Evolutionary conservation across 140 eudicot species (phyloP), one percentile per base, ranked within the genome.

Genomic region (Ambrosia hybrid): DNA sequence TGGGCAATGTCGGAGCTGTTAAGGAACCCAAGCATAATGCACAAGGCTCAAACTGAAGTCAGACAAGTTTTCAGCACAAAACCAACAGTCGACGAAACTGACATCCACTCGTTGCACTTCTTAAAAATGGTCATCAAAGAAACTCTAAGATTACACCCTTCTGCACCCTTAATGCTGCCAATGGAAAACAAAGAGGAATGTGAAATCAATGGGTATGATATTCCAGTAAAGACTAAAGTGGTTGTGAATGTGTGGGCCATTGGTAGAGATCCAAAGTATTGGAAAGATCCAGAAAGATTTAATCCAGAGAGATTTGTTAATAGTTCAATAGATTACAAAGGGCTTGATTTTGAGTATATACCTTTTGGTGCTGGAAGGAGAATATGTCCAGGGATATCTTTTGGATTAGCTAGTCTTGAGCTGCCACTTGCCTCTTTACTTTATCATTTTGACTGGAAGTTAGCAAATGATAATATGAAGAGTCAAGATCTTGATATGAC

Each of bases 341-440:
- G 87, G 38, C 46, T 55, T 30, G 77, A 79, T 67, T 82, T 83
- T 30, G 83, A 85, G 30, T 83, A 76, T 60, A 74, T 85, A 9
- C 88, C 91, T 0, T 85, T 85, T 62, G 91, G 91, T 56, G 81
- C 83, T 11, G 91, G 91, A 60, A 80, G 87, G 62, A 82, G 90
- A 67, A 79, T 80, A n/a, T 85, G 90, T 43, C 87, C 87, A 11
- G 87, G 87, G 3, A 76, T 83, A 6, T 61, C 76, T 0, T 73
- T 86, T 62, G 88, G 83, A 38, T 52, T 80, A 17, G 86, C 85
- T 2, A 86, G 70, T 57, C 73, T 83, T 0, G 87, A 86, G 82
- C 72, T 80, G 43, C 81, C 82, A 16, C 85, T 86, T n/a, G 86
- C 85, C 2, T 73, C 71, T 61, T 63, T 86, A 13, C 83, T 86